Evolutionary conservation across 345 rosid species (phyloP), one percentile per base, ranked within the genome.

Genomic region (Adansonia digitata): DNA sequence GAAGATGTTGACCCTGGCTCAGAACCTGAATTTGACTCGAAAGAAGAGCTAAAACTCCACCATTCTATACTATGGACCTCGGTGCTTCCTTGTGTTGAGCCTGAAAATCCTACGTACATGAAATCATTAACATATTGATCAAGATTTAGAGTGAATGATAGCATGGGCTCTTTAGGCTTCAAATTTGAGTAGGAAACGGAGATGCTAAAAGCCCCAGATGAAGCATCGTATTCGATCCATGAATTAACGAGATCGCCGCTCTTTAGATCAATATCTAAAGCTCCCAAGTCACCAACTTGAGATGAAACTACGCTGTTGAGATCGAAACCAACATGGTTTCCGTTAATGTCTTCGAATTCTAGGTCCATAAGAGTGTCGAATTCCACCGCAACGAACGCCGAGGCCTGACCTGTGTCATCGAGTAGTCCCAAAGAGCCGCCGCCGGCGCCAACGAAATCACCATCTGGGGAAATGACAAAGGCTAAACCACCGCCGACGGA

Each of bases 31-130:
- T 42, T 68, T 7, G 85, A 84, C 35, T 78, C 87, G 61, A 90
- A 89, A 1, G 91, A 85, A 17, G 97, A 90, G 75, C 84, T 88
- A 68, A 96, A 96, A 53, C 97, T 96, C 99, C 99, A 96, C 97
- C 94, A 93, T 24, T 93, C 94, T 17, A 96, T 87, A 46, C 88
- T 96, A 77, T 96, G 99, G 74, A 84, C 80, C 87, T 96, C 99
- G 9, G 99, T 96, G 73, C 99, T 96, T 5, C 99, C 99, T 77
- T 93, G 97, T 2, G 99, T 96, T 8, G 99, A 96, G 51, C 98
- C 99, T 51, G 99, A 89, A 78, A 96, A 96, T 39, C 99, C 99
- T 3, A 96, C 99, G 64, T 86, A 96, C 99, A 96, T 92, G 43
- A 89, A 89, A 63, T 96, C 98, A 77, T 75, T 82, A 40, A 96